phyloP scores from a whole-genome alignment of 1,284 basidiomycete species.

The Stereum hirsutum region DNA sequence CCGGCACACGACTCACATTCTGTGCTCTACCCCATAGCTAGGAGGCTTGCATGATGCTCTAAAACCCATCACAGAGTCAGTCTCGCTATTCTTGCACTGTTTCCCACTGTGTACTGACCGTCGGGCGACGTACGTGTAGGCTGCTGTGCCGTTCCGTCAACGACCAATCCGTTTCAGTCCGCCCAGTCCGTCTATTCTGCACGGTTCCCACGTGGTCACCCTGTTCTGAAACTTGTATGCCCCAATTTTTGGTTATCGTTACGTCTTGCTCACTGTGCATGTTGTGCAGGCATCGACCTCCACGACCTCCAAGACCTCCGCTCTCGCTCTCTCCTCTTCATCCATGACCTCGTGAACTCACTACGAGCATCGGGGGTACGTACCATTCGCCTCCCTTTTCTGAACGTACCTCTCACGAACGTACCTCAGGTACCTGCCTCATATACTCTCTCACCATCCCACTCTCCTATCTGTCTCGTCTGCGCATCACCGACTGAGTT shows the following conservation, averaged over 20 bases:
- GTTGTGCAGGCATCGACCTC: conserved; percentile 43
- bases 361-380: conserved; percentile 55
- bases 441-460: conserved; percentile 55
- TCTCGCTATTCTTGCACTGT: conserved; percentile 3
- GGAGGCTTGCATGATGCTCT: conserved; percentile 43
- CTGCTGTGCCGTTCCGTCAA: conserved; percentile 30
- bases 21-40: conserved; percentile 23
- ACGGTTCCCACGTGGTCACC: conserved; percentile 55
- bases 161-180: conserved; percentile 20
- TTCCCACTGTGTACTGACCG: conserved; percentile 1
- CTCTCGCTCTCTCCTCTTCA: conserved; percentile 51
- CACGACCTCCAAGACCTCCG: conserved; percentile 60
- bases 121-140: conserved; percentile 17
- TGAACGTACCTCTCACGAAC: conserved; percentile 3
- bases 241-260: conserved; percentile 1
- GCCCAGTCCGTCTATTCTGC: conserved; percentile 50
- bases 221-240: conserved; percentile 46
- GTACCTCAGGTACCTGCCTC: conserved; percentile 41
- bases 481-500: conserved; percentile 36
- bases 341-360: conserved; percentile 52
- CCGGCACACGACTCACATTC: conserved; percentile 8
- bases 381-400: conserved; percentile 6
- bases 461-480: conserved; percentile 45
- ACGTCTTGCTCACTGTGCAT: conserved; percentile 4
- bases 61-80: conserved; percentile 48